phyloP scores from a whole-genome alignment of 2,329 filamentous ascomycete species.

The Aspergillus unguis region DNA sequence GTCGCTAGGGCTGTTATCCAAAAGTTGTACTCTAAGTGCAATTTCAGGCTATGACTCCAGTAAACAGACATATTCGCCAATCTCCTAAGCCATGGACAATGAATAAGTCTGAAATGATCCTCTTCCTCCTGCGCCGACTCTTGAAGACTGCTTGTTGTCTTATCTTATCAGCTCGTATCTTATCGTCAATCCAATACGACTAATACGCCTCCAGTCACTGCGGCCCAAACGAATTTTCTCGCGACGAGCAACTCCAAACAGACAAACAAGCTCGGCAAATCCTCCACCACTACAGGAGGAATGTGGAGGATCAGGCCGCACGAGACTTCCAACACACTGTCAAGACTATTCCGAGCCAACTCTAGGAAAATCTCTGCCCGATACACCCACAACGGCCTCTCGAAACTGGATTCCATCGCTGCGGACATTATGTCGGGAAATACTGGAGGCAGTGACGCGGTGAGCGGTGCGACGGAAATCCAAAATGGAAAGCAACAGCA shows the following conservation, averaged over 20 bases:
- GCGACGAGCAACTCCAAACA: neutral
- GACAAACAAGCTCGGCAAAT: neutral
- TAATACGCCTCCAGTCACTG: neutral
- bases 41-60: no score
- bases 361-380: conserved; percentile 14
- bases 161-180: neutral
- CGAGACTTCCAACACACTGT: conserved; percentile 10
- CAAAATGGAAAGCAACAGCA: conserved; percentile 9
- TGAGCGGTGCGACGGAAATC: neutral
- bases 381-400: conserved; percentile 6
- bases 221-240: neutral
- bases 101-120: neutral
- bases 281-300: conserved; percentile 17
- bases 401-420: conserved; percentile 15
- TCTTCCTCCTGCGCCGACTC: no score
- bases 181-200: neutral
- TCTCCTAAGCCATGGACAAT: neutral
- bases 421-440: conserved; percentile 24
- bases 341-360: conserved; percentile 3
- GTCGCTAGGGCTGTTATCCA: no score
- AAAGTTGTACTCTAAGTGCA: no score
- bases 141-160: neutral
- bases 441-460: no score
- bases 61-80: no score
- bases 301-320: conserved; percentile 28